Evolutionary conservation across 2,329 filamentous ascomycete genomes (phyloP), one percentile per base, ranked within the genome.

Genomic region (Talaromyces sp.): DNA sequence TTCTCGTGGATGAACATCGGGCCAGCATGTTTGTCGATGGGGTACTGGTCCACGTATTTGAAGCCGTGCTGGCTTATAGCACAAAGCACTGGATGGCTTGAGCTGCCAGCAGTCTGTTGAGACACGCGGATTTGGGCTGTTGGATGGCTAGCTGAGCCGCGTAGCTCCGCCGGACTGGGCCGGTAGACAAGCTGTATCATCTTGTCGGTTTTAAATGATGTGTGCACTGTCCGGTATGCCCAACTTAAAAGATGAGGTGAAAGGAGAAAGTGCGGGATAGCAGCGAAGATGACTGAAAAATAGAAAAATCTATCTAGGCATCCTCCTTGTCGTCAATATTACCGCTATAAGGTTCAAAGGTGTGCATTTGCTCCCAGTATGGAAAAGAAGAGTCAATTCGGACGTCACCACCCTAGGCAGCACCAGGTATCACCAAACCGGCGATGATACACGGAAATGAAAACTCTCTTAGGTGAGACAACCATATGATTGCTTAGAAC

Each of bases 261-360:
- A 25, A 43, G 27, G 25, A n/a, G 9, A 52, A 27, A n/a, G 13
- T 31, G 22, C 10, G 47, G 7, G 11, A 25, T 31, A 7, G 27
- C 27, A 31, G 7, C 27, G 27, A 31, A 49, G 47, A 9, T 1
- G 47, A 11, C 25, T 31, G 47, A 9, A 9, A 9, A 15, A 3
- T 15, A 50, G 19, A 50, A 27, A 17, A 3, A 33, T 22, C 8
- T 56, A 11, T 56, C 52, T 3, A 39, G 31, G 52, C 31, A 39
- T 10, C 43, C 59, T 39, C 52, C 39, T 58, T 59, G 50, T 60
- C 62, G 62, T 60, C 62, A 60, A 49, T 41, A 64, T 64, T 59
- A 64, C 62, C 62, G 56, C 62, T 60, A 45, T 22, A 64, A 33
- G 25, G 11, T 39, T 41, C 45, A 15, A 19, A 25, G 5, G 10